Base-by-base conservation (phyloP, 305 asterid species). In the Solanum hybrid region DNA sequence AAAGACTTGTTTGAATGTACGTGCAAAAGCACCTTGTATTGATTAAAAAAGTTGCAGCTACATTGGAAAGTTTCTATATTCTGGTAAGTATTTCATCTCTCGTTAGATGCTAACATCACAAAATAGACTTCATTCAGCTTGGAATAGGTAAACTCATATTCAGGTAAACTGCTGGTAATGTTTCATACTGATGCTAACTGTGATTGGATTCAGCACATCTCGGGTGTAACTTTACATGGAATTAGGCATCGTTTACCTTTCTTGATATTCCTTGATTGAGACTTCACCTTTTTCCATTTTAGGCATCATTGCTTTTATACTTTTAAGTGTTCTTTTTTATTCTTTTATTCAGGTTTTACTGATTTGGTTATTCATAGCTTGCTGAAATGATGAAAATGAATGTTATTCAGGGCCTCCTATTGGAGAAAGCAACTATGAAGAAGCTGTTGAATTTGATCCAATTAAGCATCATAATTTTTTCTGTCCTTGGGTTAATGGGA, bases 401-500 rank as follows among this genome's bases (percentile, higher is more conserved):
- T 85, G 26, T 86, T 89, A 15, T 89, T 88, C 89, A 97, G 99
- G 98, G 89, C 98, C 98, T 92, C 95, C 98, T 4, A 94, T 94
- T 88, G 99, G 98, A 34, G 99, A 94, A 93, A 97, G 98, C 95
- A 97, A 97, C 93, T 97, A 95, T 90, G 98, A 95, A 69, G 99
- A 95, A 86, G 93, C 92, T 32, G 94, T 91, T 92, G 99, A 98
- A 90, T 98, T 98, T 38, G 98, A 98, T 92, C 99, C 99, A 88
- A 96, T 98, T 71, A 97, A 96, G 95, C 94, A 95, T 91, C 99
- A 98, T 89, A 98, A 98, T 91, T 92, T 90, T 91, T 97, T 94
- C 93, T 98, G 99, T 90, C 99, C 99, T 89, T 98, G 99, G 99
- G 99, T 98, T 89, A 97, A 98, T 88, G 99, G 99, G 89, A 97